These are phyloP conservation scores for Podaxis rugospora DNA, from an alignment of 768 basidiomycete genomes.

Conservation along the genomic window DNA sequence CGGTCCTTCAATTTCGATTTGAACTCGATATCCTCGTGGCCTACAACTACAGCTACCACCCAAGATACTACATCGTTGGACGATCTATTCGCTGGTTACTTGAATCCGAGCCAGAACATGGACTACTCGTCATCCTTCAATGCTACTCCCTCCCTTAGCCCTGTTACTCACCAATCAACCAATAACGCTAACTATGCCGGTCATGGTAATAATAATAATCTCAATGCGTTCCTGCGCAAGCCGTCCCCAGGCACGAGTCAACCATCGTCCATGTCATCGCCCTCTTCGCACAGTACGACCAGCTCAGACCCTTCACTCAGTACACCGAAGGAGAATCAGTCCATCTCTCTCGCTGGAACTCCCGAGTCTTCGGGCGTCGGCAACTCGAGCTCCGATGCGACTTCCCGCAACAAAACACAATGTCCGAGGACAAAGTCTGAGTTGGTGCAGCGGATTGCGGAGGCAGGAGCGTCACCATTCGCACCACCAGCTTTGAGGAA, in stretches of 20 bases:
- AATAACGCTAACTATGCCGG: slow-evolving; percentile 16
- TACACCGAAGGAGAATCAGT: slow-evolving; percentile 23
- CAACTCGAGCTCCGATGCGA: slow-evolving; percentile 16
- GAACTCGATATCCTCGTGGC: slow-evolving; percentile 40
- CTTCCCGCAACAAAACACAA: slow-evolving; percentile 11
- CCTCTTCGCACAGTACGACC: slow-evolving; percentile 25
- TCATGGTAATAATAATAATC: background rate
- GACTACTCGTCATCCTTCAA: slow-evolving; percentile 26
- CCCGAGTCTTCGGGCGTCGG: slow-evolving; percentile 17
- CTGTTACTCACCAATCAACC: slow-evolving; percentile 45
- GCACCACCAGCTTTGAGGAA: slow-evolving; percentile 36
- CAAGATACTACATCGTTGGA: slow-evolving; percentile 38
- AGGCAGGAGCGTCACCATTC: slow-evolving; percentile 62
- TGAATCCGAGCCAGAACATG: slow-evolving; percentile 22
- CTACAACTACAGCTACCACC: slow-evolving; percentile 26
- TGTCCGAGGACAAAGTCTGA: slow-evolving; percentile 22
- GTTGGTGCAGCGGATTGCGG: slow-evolving; percentile 43
- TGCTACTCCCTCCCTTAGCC: slow-evolving; percentile 42
- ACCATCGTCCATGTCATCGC: slow-evolving; percentile 36
- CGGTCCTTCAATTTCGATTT: slow-evolving; percentile 43
- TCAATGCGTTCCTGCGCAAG: slow-evolving; percentile 15
- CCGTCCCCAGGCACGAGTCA: slow-evolving; percentile 18
- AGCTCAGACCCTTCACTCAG: slow-evolving; percentile 31
- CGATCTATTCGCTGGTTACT: slow-evolving; percentile 40
- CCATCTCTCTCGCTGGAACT: slow-evolving; percentile 18